Evolutionary conservation across 192 early-diverging fungal species (phyloP), one percentile per base, ranked within the genome.

Genomic region (Blastocladiella britannica): DNA sequence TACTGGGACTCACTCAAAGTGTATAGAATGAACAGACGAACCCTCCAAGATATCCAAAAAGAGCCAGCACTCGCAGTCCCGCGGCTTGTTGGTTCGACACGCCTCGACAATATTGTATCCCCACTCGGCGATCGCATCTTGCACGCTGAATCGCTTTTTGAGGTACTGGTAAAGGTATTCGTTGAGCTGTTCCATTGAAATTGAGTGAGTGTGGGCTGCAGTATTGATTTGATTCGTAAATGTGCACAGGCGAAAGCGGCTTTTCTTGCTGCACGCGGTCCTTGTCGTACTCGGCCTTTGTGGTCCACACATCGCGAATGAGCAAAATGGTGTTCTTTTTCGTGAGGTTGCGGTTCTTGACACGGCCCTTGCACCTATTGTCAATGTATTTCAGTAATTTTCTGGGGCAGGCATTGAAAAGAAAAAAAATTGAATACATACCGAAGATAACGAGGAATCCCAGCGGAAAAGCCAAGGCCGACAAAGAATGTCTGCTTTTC

Each of bases 101-200:
- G 70, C 69, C 20, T 72, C 65, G 37, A 58, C 60, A 37, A 79
- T 54, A 55, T 79, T 79, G 56, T 74, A 76, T 12, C 72, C 75
- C 79, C 79, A 79, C 54, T 79, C 77, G n/a, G 69, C 70, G 9
- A 79, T 60, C 20, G 61, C 59, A 9, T 71, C 71, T 53, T 79
- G 74, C 20, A 68, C 56, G 0, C 73, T 71, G 63, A 79, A 79
- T n/a, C 71, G 59, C 52, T 78, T 78, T 28, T 78, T 78, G 26
- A 79, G 62, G 52, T 72, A 79, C 53, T 69, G 43, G 56, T 70
- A 75, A 0, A 78, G 29, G 56, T 78, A 79, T 15, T 79, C 76
- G n/a, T 58, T 24, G 37, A 79, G 62, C 56, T 65, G 47, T 53
- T 9, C n/a, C 43, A 62, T 29, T 65, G 15, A 60, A 25, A 54